phyloP scores from a whole-genome alignment of 108 stramenopile species.

The Pinguiococcus pyrenoidosus region DNA sequence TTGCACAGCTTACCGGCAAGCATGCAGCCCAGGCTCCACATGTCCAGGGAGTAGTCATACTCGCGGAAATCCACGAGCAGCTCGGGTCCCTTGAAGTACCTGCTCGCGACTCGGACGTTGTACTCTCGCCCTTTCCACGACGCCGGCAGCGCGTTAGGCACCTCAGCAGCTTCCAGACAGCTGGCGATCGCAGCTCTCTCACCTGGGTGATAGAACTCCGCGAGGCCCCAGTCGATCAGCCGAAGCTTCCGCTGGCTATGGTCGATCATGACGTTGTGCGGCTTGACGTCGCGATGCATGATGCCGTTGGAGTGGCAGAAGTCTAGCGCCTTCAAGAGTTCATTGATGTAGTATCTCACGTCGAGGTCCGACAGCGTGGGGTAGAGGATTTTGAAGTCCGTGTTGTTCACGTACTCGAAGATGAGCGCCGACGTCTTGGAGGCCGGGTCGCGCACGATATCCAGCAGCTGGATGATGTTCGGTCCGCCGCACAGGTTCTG shows the following conservation, averaged over 20 bases:
- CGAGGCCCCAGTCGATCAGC: conserved; percentile 99
- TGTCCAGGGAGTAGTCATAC: conserved; percentile 98
- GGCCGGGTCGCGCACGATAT: conserved; percentile 98
- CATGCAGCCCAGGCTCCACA: conserved; percentile 99
- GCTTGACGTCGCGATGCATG: conserved; percentile 99
- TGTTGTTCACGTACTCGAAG: conserved; percentile 99
- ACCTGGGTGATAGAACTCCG: conserved; percentile 99
- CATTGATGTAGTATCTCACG: conserved; percentile 97
- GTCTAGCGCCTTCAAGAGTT: conserved; percentile 96
- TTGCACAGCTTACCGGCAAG: no score
- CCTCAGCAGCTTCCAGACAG: background rate
- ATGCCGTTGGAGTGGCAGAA: conserved; percentile 99
- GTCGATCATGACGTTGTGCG: conserved; percentile 99
- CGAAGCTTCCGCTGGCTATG: conserved; percentile 91
- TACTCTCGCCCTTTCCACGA: conserved; percentile 81
- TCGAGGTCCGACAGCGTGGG: conserved; percentile 94
- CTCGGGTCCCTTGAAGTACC: conserved; percentile 99
- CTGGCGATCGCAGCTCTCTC: background rate
- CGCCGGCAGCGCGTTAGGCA: background rate
- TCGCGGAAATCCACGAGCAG: conserved; percentile 97
- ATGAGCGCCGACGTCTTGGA: conserved; percentile 94
- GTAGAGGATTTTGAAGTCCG: conserved; percentile 97
- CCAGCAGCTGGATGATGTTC: conserved; percentile 96
- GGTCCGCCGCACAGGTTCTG: conserved; percentile 99
- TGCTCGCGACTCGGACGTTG: conserved; percentile 97